Conservation (phyloP, 768 basidiomycete species). For the Podaxis carcinomalis region DNA sequence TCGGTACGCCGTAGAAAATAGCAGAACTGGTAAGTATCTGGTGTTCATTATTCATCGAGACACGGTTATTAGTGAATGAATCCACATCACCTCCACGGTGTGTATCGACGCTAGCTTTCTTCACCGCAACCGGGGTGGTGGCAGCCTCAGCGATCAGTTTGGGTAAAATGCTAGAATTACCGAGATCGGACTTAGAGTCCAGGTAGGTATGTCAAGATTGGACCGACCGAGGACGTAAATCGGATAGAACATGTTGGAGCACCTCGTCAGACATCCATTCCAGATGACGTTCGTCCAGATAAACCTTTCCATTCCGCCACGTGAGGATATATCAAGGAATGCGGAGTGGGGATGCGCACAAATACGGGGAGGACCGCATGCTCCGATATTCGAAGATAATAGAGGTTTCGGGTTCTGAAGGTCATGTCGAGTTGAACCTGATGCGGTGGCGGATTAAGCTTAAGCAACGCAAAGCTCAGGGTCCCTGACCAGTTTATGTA, state of each 20-base stretch:
- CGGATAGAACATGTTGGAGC: conserved; percentile 76
- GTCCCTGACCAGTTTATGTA: neutral
- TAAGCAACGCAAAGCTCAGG: neutral
- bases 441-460: neutral
- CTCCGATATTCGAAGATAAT: conserved; percentile 78
- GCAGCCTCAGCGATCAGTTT: conserved; percentile 61
- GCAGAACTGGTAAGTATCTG: conserved; percentile 87
- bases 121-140: conserved; percentile 37
- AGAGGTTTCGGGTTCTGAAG: conserved; percentile 71
- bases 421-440: conserved; percentile 30
- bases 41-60: neutral
- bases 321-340: conserved; percentile 1
- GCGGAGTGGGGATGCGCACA: conserved; percentile 32
- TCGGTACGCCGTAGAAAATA: conserved; percentile 86
- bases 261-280: conserved; percentile 88
- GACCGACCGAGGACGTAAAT: conserved; percentile 65
- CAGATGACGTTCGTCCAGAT: conserved; percentile 84
- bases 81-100: conserved; percentile 69
- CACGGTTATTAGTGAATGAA: neutral
- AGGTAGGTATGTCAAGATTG: conserved; percentile 2
- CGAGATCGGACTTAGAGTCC: neutral
- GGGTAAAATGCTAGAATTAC: conserved; percentile 48
- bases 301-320: conserved; percentile 43
- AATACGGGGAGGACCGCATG: conserved; percentile 75
- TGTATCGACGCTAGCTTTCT: conserved; percentile 75